Evolutionary conservation across 148 eudicot species (phyloP).

Genomic region (Pharnaceum exiguum): DNA sequence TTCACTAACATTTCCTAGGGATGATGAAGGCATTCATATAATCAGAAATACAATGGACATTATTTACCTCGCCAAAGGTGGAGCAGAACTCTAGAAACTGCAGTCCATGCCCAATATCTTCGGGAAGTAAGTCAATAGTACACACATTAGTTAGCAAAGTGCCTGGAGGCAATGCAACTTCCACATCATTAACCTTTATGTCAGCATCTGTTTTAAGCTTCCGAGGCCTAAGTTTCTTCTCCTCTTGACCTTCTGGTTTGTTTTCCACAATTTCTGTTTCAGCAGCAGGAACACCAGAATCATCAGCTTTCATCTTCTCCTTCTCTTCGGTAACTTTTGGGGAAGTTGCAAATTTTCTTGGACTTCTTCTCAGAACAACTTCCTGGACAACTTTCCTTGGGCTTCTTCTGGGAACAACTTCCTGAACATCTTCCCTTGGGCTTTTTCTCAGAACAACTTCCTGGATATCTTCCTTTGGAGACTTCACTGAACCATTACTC

Average conservation of each 20-base stretch:
- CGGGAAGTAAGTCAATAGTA: conserved; percentile 52
- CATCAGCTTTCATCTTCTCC: conserved; percentile 3
- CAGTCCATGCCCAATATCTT: conserved; percentile 73
- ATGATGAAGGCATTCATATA: neutral
- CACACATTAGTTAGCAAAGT: conserved; percentile 45
- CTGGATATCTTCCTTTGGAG: conserved; percentile 17
- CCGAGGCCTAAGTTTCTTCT: conserved; percentile 8
- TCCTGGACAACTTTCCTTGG: conserved; percentile 15
- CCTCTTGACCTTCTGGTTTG: conserved; percentile 7
- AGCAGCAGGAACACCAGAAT: neutral
- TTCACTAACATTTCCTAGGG: neutral
- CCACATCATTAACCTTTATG: conserved; percentile 12
- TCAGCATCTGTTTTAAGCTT: conserved; percentile 8
- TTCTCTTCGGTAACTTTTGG: conserved; percentile 15
- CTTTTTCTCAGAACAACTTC: conserved; percentile 11
- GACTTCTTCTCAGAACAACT: conserved; percentile 15
- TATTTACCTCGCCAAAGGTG: conserved; percentile 71
- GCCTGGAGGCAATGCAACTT: conserved; percentile 60
- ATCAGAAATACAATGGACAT: neutral
- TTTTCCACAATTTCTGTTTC: conserved; percentile 13
- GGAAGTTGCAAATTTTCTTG: conserved; percentile 3
- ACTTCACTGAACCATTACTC: conserved; percentile 11
- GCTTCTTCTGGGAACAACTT: too few relatives aligned
- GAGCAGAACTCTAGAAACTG: conserved; percentile 84
- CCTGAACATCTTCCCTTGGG: conserved; percentile 10